Evolutionary conservation across 441 rosid species (phyloP), one percentile per base, ranked within the genome.

Genomic region (Adansonia madagascariensis): DNA sequence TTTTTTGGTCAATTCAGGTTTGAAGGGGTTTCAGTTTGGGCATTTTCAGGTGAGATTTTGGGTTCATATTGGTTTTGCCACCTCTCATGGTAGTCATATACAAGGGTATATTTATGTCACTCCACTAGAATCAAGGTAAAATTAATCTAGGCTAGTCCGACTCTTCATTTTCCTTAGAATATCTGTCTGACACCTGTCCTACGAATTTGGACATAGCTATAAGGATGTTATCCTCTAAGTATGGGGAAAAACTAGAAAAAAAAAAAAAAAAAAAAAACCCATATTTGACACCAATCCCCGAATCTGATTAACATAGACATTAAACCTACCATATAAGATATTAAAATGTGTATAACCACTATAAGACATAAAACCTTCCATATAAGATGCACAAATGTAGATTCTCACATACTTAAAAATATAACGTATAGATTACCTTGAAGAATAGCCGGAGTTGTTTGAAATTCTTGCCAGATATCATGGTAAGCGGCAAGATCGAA

Each of bases 381-480:
- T 15, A 66, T 66, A 18, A 43, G 15, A 66, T 6, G 3, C 17
- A n/a, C 10, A 66, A 9, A 4, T 18, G 50, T 64, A 22, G 24
- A 17, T 35, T 35, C 17, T 39, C 14, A 3, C 49, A 15, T 20
- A 39, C 10, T 6, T 18, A 56, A 3, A 55, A 22, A 44, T n/a
- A 43, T 0, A 2, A 2, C 1, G n/a, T 9, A 66, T 31, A 41
- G 22, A 46, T 31, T 85, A 92, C 97, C 97, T 86, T 88, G 89
- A 70, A 92, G 84, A 80, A 91, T 82, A 60, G 89, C 85, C 0
- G 93, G 95, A 60, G 95, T 86, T 1, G 89, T 83, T 75, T 88
- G 84, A 78, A 92, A 91, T 80, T 92, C 97, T 77, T 80, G 88
- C 93, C 93, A 91, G 73, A 92, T 80, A 80, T 84, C 84, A 59